Base-by-base conservation (phyloP, 139 green algal species). In the Chlorella sp. region DNA sequence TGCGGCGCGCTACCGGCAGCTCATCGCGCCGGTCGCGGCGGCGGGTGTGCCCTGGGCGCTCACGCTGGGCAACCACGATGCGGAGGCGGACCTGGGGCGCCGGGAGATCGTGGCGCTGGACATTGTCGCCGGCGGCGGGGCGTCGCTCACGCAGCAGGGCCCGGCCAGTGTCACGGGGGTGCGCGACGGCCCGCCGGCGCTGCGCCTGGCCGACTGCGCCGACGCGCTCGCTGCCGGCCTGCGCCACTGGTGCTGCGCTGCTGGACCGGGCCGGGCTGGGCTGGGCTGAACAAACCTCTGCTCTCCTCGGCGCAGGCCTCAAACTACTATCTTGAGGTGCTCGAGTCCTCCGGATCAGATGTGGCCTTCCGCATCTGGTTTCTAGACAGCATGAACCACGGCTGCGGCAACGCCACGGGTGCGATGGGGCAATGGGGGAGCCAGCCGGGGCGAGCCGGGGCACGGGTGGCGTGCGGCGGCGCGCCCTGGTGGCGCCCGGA, bases 301-400 rank as follows among this genome's bases (percentile, higher is more conserved):
- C n/a, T n/a, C n/a, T n/a, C n/a, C n/a, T n/a, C n/a, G n/a, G n/a
- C n/a, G n/a, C n/a, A n/a, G n/a, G 79, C 77, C 25, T 46, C 42
- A 43, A 88, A 88, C 50, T 88, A 84, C 58, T 79, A 46, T 27
- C 60, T 88, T n/a, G 74, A 88, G 46, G 48, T 88, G 21, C 19
- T 61, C 8, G 42, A 23, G 53, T 1, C 60, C n/a, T 8, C 40
- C 11, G 42, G 66, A 25, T 4, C 19, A 41, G 17, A 65, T 27
- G 35, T 55, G 55, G 66, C 73, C 7, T 73, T 74, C 21, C 79
- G 83, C n/a, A 38, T 88, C n/a, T 88, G 83, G 83, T 74, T 88
- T 42, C 82, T 88, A 21, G 83, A 88, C 51, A 79, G 62, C 5
- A 43, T 55, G 64, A 51, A 75, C 48, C 31, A 42, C 31, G 69